Base-by-base conservation (phyloP, 148 eudicot species). In the Persicaria tinctoria region DNA sequence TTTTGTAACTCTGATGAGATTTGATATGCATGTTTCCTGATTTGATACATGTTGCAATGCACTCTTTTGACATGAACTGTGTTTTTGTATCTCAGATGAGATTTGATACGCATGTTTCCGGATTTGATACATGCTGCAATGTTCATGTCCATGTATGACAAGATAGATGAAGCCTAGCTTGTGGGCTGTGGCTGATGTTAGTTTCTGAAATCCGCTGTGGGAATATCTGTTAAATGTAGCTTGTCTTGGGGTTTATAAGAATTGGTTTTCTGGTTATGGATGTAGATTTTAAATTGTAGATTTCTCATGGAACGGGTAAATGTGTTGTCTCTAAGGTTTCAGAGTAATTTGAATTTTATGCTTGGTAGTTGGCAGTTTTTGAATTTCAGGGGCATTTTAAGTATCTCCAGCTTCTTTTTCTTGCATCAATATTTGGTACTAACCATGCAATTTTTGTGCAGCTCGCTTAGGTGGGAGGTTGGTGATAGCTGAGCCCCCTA, bases 381-480 rank as follows among this genome's bases (percentile, higher is more conserved):
- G 1, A 32, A 32, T 32, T 32, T 32, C 41, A 32, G 41, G 41
- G 41, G 70, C 46, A 64, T 12, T 64, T 11, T 12, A 64, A 64
- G 46, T 41, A 46, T 64, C 17, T 64, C 3, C 4, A 64, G 70
- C 32, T 64, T 46, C 27, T 64, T 6, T 64, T 64, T 7, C 12
- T 64, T 1, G 47, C 46, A 32, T n/a, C 1, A 66, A 14, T 41
- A 6, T 14, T 41, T 5, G 18, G 47, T 44, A 14, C 48, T 66
- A 13, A 66, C 38, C 6, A 44, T 66, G 18, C 47, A 14, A 66
- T 48, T 66, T 70, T 76, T 44, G 55, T 75, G 76, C 90, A 93
- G 98, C 90, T 87, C 91, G 90, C 41, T 78, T 87, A 79, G 91
- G 95, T 86, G 97, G 98, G 76, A 91, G 85, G 51, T 73, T 84